phyloP scores from a whole-genome alignment of 2,329 filamentous ascomycete genomes.

The Volutella citrinella region DNA sequence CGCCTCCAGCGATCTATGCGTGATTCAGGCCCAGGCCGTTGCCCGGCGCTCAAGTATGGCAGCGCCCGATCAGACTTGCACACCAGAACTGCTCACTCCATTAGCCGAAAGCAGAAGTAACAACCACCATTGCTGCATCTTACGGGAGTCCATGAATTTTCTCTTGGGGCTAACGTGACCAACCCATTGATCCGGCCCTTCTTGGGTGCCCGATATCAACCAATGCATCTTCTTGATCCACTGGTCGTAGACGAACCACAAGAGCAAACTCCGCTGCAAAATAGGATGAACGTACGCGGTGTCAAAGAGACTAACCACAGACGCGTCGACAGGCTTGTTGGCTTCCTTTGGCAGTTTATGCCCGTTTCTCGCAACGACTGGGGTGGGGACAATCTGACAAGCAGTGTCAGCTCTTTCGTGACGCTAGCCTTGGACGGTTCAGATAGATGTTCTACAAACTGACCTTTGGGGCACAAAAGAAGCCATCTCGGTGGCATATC shows the following conservation, averaged over 20 bases:
- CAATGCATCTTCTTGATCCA: conserved; percentile 43
- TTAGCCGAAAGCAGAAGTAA: no score
- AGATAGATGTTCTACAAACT: no score
- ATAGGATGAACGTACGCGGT: conserved; percentile 48
- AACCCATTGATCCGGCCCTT: conserved; percentile 47
- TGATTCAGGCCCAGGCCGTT: conserved; percentile 30
- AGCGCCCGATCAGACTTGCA: conserved; percentile 41
- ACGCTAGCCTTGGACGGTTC: no score
- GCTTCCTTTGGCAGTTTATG: conserved; percentile 11
- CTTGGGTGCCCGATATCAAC: conserved; percentile 42
- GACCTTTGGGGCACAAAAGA: conserved; percentile 44
- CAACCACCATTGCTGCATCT: no score
- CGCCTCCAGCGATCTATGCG: conserved; percentile 34
- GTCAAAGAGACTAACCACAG: conserved; percentile 47
- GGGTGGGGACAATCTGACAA: conserved; percentile 25
- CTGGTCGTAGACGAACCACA: conserved; percentile 45
- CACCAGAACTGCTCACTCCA: no score
- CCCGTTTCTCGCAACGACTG: conserved; percentile 9
- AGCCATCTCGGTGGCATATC: conserved; percentile 44
- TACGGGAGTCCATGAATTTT: conserved; percentile 34
- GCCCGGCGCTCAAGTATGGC: conserved; percentile 39
- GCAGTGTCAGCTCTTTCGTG: neutral
- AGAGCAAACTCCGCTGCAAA: conserved; percentile 38
- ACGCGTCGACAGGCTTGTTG: conserved; percentile 46
- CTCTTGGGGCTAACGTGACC: conserved; percentile 39